Percentiles rank a stretch among this genome's conserved stretches.
Conservation (phyloP, 345 rosid species). For the Camelina sativa region DNA sequence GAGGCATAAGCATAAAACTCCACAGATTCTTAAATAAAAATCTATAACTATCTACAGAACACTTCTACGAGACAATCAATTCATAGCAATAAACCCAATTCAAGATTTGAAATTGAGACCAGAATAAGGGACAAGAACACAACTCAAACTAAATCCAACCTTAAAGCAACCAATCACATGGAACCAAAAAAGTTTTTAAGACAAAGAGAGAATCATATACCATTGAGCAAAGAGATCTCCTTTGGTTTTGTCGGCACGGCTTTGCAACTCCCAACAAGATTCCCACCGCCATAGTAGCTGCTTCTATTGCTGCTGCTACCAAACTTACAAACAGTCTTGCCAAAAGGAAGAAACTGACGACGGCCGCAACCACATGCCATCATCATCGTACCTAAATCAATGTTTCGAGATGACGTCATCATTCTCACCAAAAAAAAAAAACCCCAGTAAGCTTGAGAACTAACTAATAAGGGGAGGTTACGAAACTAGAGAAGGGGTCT, state of each 20-base stretch:
- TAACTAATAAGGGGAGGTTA: background rate
- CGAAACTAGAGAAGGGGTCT: background rate
- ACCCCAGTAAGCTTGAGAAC: background rate
- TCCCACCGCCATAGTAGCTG: constrained; percentile 38
- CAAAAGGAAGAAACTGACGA: background rate
- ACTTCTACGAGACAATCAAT: background rate
- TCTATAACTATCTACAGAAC: background rate
- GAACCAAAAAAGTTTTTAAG: background rate
- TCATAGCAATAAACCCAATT: background rate
- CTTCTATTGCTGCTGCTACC: constrained; percentile 34
- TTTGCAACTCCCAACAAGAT: constrained; percentile 52
- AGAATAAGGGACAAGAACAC: background rate
- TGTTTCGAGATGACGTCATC: constrained; percentile 67
- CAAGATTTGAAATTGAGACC: background rate
- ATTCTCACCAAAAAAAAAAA: constrained; percentile 50
- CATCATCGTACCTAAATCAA: constrained; percentile 63
- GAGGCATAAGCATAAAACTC: constrained; percentile 15
- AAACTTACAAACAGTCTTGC: constrained; percentile 41
- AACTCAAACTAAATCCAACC: background rate
- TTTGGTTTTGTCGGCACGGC: constrained; percentile 70
- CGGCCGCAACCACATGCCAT: constrained; percentile 56
- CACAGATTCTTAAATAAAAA: background rate
- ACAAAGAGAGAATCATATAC: constrained; percentile 48
- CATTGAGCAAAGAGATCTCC: constrained; percentile 53
- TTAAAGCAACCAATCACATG: constrained; percentile 8